Evolutionary conservation across 1,139 yeast genomes (phyloP).

Genomic region (Debaryomycetaceae sp.): DNA sequence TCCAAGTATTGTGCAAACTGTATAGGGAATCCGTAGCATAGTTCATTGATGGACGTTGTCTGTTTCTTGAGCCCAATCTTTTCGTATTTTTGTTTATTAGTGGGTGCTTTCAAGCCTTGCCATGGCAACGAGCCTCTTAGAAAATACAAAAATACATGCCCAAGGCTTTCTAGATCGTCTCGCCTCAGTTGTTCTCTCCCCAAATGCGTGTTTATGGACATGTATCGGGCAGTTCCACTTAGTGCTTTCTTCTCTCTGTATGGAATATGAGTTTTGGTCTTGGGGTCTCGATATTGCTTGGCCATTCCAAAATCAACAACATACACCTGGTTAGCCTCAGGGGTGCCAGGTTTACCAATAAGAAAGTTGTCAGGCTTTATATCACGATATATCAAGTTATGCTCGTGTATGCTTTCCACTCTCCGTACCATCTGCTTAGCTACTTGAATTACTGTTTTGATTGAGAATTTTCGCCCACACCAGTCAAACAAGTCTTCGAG

Average conservation of each 20-base stretch:
- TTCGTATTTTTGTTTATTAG: constrained; percentile 78
- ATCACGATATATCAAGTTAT: constrained; percentile 70
- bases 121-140: constrained; percentile 59
- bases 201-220: constrained; percentile 64
- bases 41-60: constrained; percentile 63
- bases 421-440: constrained; percentile 73
- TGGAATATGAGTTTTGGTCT: constrained; percentile 57
- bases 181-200: constrained; percentile 66
- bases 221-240: constrained; percentile 64
- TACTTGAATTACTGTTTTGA: constrained; percentile 68
- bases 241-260: constrained; percentile 61
- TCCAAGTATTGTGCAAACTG: constrained; percentile 78
- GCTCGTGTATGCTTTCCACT: constrained; percentile 65
- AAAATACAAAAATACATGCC: constrained; percentile 64
- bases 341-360: constrained; percentile 64
- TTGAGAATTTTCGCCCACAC: constrained; percentile 71
- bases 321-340: constrained; percentile 55
- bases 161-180: constrained; percentile 60
- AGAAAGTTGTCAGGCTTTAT: constrained; percentile 76
- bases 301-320: constrained; percentile 62
- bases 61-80: constrained; percentile 79
- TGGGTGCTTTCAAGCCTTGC: constrained; percentile 67
- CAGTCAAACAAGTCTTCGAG: constrained; percentile 77
- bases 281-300: constrained; percentile 63
- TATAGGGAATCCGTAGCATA: constrained; percentile 67